Conservation (phyloP, 495 filamentous ascomycete genomes). For the Xylaria sp. region DNA sequence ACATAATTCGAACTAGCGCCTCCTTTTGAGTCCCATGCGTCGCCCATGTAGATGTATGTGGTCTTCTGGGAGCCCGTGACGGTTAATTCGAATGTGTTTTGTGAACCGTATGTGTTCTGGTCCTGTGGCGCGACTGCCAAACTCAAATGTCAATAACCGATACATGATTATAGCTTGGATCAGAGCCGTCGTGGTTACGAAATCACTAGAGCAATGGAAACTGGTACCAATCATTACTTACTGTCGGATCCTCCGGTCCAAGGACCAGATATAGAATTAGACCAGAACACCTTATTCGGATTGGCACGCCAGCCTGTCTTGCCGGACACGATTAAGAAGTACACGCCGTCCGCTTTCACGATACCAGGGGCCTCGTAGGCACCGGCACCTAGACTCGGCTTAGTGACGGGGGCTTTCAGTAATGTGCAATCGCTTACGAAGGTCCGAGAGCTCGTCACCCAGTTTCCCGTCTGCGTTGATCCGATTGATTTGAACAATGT, state of each 20-base stretch:
- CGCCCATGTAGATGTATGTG: slow-evolving; percentile 55
- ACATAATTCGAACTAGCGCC: slow-evolving; percentile 49
- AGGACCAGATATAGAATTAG: slow-evolving; percentile 42
- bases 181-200: background rate
- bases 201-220: background rate
- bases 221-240: background rate
- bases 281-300: slow-evolving; percentile 53
- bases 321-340: slow-evolving; percentile 53
- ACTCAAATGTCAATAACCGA: background rate
- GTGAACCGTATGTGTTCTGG: slow-evolving; percentile 53
- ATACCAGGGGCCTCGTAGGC: slow-evolving; percentile 55
- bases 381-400: slow-evolving; percentile 35
- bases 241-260: slow-evolving; percentile 49
- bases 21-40: slow-evolving; percentile 52
- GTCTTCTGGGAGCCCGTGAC: slow-evolving; percentile 48
- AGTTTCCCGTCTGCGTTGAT: slow-evolving; percentile 51
- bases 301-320: slow-evolving; percentile 54
- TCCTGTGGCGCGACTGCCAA: slow-evolving; percentile 44
- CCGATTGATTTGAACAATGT: slow-evolving; percentile 54
- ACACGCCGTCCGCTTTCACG: slow-evolving; percentile 48
- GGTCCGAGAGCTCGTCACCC: slow-evolving; percentile 40
- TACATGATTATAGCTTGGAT: background rate
- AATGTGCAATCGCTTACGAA: slow-evolving; percentile 31
- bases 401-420: background rate
- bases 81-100: slow-evolving; percentile 55